Evolutionary conservation across 768 basidiomycete species (phyloP).

Genomic region (Lanmaoa rubissima): DNA sequence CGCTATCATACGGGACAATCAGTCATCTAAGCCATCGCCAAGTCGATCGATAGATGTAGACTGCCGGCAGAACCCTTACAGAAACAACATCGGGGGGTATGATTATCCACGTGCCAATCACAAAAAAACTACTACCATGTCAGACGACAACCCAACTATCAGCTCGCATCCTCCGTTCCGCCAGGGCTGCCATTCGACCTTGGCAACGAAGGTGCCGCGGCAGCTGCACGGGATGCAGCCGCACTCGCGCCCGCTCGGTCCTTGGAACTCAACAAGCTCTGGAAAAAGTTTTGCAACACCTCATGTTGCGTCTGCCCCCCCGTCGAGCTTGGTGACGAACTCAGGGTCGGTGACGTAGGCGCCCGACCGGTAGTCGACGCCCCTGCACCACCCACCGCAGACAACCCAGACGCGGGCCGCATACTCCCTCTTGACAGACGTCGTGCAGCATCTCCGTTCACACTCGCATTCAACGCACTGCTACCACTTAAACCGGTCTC

Average conservation of each 20-base stretch:
- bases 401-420: conserved; percentile 37
- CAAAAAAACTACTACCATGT: background rate
- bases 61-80: background rate
- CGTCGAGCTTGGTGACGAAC: conserved; percentile 41
- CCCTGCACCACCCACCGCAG: conserved; percentile 37
- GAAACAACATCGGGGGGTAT: background rate
- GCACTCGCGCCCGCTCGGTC: conserved; percentile 46
- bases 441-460: conserved; percentile 35
- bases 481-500: conserved; percentile 52
- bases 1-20: background rate
- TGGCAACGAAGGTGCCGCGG: conserved; percentile 15
- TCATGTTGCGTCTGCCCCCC: conserved; percentile 74
- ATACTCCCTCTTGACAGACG: conserved; percentile 31
- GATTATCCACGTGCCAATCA: background rate
- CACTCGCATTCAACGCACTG: conserved; percentile 34
- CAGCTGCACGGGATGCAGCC: conserved; percentile 24
- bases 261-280: conserved; percentile 71
- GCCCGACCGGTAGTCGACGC: conserved; percentile 32
- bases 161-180: conserved; percentile 39
- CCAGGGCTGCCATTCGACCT: conserved; percentile 37
- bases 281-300: conserved; percentile 86
- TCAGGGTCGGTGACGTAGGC: conserved; percentile 40
- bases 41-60: background rate
- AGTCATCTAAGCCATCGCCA: background rate
- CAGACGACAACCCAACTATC: conserved; percentile 4